Evolutionary conservation across 78 protist species (phyloP), one percentile per base, ranked within the genome.

Genomic region (Dictyostelium purpureum): DNA sequence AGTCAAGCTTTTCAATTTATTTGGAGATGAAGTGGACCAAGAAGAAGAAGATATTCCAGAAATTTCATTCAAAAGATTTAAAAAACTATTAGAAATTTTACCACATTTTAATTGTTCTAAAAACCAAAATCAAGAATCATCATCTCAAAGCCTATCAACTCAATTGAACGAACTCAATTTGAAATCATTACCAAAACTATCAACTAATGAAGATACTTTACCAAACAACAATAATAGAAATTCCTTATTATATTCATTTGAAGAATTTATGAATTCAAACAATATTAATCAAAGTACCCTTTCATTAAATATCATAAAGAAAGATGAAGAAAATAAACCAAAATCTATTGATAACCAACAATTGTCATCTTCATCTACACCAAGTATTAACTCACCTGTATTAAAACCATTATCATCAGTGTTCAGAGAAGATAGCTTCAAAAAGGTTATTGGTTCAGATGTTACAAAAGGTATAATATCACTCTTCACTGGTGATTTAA

Each of bases 211-310:
- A 4, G 45, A 9, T 69, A 24, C 4, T 14, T 19, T 47, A 42
- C 6, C 28, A 18, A 31, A 31, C 35, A 6, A 11, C 6, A 12
- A 28, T 28, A 63, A 63, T 63, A 33, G 38, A 45, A 65, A 65
- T 38, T 51, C 52, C 12, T 52, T 83, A 3, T 38, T 54, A 40
- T 83, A 83, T 71, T 71, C 81, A 37, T 83, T 83, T 54, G 90
- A 83, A 71, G 90, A 83, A 40, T 83, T 83, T 51, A 83, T 83
- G 90, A 52, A 38, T 43, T 49, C 80, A n/a, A 42, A 38, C 21
- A 83, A 83, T 43, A 83, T 83, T 51, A 83, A 83, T 42, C 26
- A 77, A 49, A 70, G 79, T 19, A 57, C 54, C 9, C 54, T 63
- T 21, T 38, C 26, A 9, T 67, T 40, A 67, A 67, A 67, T 67